Evolutionary conservation across 331 rosid genomes (phyloP).

Genomic region (Rosa hybrid): DNA sequence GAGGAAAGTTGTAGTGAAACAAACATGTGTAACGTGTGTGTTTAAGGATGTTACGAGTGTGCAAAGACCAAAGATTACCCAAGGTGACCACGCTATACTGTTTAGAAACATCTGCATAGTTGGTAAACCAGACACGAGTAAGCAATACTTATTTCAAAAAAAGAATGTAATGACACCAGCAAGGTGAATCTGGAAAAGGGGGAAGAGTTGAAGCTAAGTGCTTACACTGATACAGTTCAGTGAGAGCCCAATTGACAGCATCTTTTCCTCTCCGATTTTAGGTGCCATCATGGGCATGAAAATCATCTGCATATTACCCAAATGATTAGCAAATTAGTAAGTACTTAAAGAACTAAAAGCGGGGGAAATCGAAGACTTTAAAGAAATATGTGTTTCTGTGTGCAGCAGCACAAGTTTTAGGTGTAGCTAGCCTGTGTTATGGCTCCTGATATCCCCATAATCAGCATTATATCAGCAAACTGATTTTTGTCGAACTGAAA

Average conservation of each 20-base stretch:
- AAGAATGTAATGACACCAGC: not conserved
- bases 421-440: constrained; percentile 60
- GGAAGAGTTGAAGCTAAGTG: constrained; percentile 9
- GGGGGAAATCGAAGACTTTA: not conserved
- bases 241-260: constrained; percentile 72
- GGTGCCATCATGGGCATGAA: constrained; percentile 72
- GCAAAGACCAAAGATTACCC: constrained; percentile 49
- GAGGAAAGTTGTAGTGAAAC: constrained; percentile 7
- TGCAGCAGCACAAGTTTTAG: constrained; percentile 7
- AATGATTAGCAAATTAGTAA: not conserved
- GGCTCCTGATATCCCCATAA: constrained; percentile 60
- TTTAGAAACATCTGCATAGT: constrained; percentile 52
- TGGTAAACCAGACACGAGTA: constrained; percentile 19
- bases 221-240: constrained; percentile 56
- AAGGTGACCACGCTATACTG: constrained; percentile 74
- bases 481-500: constrained; percentile 76
- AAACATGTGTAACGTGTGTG: not conserved
- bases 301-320: constrained; percentile 49
- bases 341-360: not conserved
- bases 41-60: not conserved
- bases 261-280: constrained; percentile 61
- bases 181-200: not conserved
- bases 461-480: constrained; percentile 78
- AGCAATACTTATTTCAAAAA: not conserved
- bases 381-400: not conserved